Base-by-base conservation (phyloP, 2,329 filamentous ascomycete species). In the Penicillium polonicum region DNA sequence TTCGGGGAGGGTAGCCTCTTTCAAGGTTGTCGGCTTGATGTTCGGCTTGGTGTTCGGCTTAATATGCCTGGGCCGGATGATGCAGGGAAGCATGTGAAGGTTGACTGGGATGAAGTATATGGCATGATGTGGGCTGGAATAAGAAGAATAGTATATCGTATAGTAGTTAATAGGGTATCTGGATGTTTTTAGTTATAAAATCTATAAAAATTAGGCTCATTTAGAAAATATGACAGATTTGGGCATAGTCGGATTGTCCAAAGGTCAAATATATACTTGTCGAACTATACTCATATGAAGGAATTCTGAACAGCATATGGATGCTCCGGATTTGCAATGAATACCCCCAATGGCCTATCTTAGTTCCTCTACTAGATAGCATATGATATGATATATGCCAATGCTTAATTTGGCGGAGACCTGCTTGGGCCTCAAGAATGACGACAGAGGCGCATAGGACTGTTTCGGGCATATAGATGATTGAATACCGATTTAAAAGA, bases 361-460 rank as follows among this genome's bases (percentile, higher is more conserved):
- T n/a, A 5, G 19, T 9, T 21, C 17, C 21, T 8, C 17, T 25
- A 4, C 25, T 29, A 23, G 2, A 19, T 13, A 27, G 2, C 29
- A 29, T 29, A 29, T 29, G 27, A 33, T 31, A 33, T 33, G 17
- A 27, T 25, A 45, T 25, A 52, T 45, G 17, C 12, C 21, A 51
- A 52, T 52, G 50, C 50, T 52, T 52, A 45, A 43, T n/a, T 44
- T 35, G 29, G 15, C 27, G 17, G 50, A 31, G 39, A 36, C 29
- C 42, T 51, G 48, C 27, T 51, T 52, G 39, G 50, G 50, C 48
- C 25, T 54, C 51, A 36, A 39, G 33, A 21, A 58, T 58, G 56
- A 58, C 56, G 56, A 58, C 56, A 58, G 56, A 50, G 56, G 56
- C 45, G 46, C 49, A 51, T 38, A 29, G 31, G 33, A 45, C 51